Percentiles rank a stretch among this genome's conserved stretches.
Conservation (phyloP, 1,139 yeast genomes). For the Candida tetrigidarum region DNA sequence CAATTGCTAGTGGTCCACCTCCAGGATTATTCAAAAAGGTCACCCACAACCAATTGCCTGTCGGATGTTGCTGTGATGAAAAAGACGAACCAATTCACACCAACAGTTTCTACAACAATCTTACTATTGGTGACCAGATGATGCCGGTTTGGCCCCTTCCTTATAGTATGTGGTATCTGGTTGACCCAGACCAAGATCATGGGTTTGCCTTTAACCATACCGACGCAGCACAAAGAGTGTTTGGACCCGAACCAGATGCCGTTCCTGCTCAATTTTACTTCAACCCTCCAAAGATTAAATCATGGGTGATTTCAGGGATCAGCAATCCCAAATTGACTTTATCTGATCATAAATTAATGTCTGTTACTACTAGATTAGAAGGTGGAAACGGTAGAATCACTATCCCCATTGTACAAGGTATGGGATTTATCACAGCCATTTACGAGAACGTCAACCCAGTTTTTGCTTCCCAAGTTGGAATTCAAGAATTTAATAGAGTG, state of each 20-base stretch:
- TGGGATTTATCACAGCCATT: slow-evolving; percentile 71
- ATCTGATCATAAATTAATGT: slow-evolving; percentile 36
- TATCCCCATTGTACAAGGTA: slow-evolving; percentile 55
- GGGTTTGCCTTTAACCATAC: slow-evolving; percentile 52
- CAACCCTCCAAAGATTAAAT: slow-evolving; percentile 51
- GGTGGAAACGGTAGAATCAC: slow-evolving; percentile 25
- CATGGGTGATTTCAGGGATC: slow-evolving; percentile 42
- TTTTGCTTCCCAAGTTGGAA: slow-evolving; percentile 66
- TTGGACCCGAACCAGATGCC: slow-evolving; percentile 44
- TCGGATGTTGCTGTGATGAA: slow-evolving; percentile 27
- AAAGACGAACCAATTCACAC: slow-evolving; percentile 41
- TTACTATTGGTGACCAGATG: slow-evolving; percentile 48
- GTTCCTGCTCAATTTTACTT: slow-evolving; percentile 48
- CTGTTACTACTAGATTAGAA: slow-evolving; percentile 32
- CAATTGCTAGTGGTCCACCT: slow-evolving; percentile 32
- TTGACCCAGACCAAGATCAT: slow-evolving; percentile 40
- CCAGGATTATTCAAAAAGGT: slow-evolving; percentile 28
- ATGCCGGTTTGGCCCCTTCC: slow-evolving; percentile 54
- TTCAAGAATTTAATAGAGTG: slow-evolving; percentile 36
- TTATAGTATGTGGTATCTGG: slow-evolving; percentile 48
- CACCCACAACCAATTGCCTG: slow-evolving; percentile 34
- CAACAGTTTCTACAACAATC: slow-evolving; percentile 48
- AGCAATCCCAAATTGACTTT: slow-evolving; percentile 28
- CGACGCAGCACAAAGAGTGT: slow-evolving; percentile 43
- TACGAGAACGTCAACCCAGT: slow-evolving; percentile 59